Evolutionary conservation across 306 rosid genomes (phyloP).

Genomic region (Betula pendula): DNA sequence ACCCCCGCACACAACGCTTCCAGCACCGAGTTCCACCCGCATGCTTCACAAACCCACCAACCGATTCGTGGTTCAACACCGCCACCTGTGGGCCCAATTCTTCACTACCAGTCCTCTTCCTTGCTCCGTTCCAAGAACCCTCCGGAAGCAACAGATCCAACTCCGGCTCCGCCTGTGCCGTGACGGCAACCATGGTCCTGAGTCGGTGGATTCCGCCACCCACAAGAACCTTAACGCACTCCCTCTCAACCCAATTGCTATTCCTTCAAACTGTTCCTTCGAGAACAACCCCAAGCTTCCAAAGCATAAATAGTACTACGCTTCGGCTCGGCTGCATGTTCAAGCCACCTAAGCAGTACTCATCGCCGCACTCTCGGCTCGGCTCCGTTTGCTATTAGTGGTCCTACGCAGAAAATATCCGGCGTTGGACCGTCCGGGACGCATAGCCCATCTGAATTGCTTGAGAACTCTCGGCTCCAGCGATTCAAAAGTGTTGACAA

Average conservation of each 20-base stretch:
- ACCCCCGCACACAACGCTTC: slow-evolving; percentile 52
- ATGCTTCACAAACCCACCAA: slow-evolving; percentile 67
- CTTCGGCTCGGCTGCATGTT: slow-evolving; percentile 50
- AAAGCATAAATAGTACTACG: slow-evolving; percentile 53
- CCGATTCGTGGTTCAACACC: slow-evolving; percentile 47
- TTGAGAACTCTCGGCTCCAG: slow-evolving; percentile 27
- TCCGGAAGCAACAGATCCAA: slow-evolving; percentile 41
- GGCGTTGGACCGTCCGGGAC: slow-evolving; percentile 25
- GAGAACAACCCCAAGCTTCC: slow-evolving; percentile 58
- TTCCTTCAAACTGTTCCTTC: slow-evolving; percentile 34
- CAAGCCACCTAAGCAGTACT: too few species aligned
- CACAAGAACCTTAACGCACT: slow-evolving; percentile 42
- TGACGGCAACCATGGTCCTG: not conserved
- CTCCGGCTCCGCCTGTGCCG: slow-evolving; percentile 23
- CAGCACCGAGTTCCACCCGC: slow-evolving; percentile 18
- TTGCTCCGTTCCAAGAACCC: slow-evolving; percentile 47
- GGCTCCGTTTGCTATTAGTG: too few species aligned
- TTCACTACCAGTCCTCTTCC: slow-evolving; percentile 44
- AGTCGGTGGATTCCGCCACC: slow-evolving; percentile 42
- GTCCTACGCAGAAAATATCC: slow-evolving; percentile 40
- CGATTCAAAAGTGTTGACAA: slow-evolving; percentile 42
- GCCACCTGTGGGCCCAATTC: slow-evolving; percentile 59
- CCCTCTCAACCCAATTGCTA: too few species aligned
- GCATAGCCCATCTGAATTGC: slow-evolving; percentile 39
- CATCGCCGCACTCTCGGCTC: too few species aligned